phyloP scores from a whole-genome alignment of 1,139 yeast species.

The Diutina scorzettiae region DNA sequence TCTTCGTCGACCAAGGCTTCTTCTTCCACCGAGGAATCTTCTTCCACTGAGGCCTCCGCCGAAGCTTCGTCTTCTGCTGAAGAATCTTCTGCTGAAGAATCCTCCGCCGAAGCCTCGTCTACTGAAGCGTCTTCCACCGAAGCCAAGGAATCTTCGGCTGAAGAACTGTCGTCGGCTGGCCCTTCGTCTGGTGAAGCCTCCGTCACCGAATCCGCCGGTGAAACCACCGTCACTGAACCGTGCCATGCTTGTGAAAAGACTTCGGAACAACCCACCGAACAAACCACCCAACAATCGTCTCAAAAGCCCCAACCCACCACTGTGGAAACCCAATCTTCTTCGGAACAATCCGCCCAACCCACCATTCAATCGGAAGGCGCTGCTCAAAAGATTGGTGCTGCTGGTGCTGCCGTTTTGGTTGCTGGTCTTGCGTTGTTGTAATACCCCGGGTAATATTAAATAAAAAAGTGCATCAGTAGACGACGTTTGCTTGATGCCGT shows the following conservation, averaged over 20 bases:
- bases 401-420: neutral
- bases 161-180: neutral
- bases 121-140: neutral
- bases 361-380: neutral
- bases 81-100: neutral
- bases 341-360: neutral
- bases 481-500: no score
- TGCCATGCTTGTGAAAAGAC: neutral
- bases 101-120: neutral
- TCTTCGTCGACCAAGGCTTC: conserved; percentile 13
- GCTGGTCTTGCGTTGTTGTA: conserved; percentile 6
- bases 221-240: neutral
- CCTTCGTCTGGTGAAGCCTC: neutral
- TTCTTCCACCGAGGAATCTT: conserved; percentile 11
- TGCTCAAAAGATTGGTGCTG: conserved; percentile 4
- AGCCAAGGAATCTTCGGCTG: neutral
- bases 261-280: no score
- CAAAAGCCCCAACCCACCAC: neutral
- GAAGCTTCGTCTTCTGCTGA: neutral
- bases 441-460: neutral
- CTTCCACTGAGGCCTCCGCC: neutral
- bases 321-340: neutral
- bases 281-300: neutral
- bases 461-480: no score
- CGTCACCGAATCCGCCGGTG: neutral